These are phyloP conservation scores for Boletus rufocinnamomeus DNA, from an alignment of 768 basidiomycete genomes.

Conservation along the genomic window DNA sequence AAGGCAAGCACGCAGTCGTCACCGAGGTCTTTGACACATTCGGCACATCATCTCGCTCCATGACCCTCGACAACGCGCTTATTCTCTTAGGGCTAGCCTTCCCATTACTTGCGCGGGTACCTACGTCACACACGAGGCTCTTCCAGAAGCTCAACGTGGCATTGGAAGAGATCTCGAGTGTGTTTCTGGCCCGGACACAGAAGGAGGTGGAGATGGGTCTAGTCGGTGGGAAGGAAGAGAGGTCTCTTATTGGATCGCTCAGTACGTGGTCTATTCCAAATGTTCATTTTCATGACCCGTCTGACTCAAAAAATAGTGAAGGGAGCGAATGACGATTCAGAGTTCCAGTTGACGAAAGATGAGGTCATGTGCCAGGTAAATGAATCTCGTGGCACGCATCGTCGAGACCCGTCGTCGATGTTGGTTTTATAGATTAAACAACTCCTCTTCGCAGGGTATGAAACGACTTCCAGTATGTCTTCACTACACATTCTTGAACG, in stretches of 20 bases:
- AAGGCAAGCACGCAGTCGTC: constrained; percentile 44
- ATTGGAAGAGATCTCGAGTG: constrained; percentile 42
- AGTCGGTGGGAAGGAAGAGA: constrained; percentile 25
- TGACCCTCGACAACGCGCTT: constrained; percentile 33
- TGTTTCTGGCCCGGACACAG: constrained; percentile 39
- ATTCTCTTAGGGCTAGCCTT: constrained; percentile 41
- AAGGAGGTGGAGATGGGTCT: constrained; percentile 33
- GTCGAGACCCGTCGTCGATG: too few species aligned
- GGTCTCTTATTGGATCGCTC: constrained; percentile 27
- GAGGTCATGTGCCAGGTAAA: constrained; percentile 31
- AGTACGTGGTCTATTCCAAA: constrained; percentile 20
- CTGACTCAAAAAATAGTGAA: too few species aligned
- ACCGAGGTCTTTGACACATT: constrained; percentile 22
- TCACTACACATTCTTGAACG: too few species aligned
- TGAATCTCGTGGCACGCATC: too few species aligned
- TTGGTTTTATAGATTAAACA: constrained; percentile 18
- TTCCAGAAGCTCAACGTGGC: constrained; percentile 35
- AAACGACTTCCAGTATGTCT: constrained; percentile 20
- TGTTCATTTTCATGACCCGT: constrained; percentile 8
- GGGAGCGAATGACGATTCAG: constrained; percentile 13
- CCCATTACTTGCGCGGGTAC: constrained; percentile 39
- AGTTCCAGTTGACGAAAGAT: constrained; percentile 25
- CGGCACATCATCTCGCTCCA: constrained; percentile 17
- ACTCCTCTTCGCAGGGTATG: constrained; percentile 24
- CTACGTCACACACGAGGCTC: constrained; percentile 37